A percentile compares a stretch with the other conserved stretches of the same genome.
Conservation (phyloP, 495 filamentous ascomycete species). For the Penicillium malachiteum region DNA sequence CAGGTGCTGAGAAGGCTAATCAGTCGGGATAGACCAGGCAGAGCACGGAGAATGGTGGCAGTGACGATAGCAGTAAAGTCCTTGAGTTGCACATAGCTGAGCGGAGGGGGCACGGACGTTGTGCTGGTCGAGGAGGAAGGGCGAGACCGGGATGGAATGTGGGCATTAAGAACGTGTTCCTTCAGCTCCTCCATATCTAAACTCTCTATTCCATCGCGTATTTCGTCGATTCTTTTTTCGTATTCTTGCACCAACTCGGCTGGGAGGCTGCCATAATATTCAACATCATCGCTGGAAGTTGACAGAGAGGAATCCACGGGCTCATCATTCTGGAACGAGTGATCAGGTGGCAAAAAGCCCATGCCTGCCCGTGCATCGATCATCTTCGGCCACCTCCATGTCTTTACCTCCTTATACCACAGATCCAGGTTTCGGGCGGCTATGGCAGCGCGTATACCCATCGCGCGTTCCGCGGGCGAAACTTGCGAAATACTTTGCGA, state of each 20-base stretch:
- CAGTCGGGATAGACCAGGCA: conserved; percentile 77
- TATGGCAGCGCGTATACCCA: conserved; percentile 71
- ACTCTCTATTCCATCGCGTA: conserved; percentile 71
- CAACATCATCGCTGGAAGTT: conserved; percentile 23
- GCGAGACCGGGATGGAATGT: conserved; percentile 59
- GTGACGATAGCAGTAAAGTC: conserved; percentile 89
- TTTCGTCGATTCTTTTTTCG: conserved; percentile 73
- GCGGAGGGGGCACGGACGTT: conserved; percentile 52
- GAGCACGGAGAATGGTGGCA: conserved; percentile 78
- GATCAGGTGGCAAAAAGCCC: conserved; percentile 56
- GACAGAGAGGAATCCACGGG: not conserved
- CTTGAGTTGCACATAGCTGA: conserved; percentile 62
- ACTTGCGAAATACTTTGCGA: conserved; percentile 65
- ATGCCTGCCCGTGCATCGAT: conserved; percentile 39
- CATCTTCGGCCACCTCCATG: conserved; percentile 69
- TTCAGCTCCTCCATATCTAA: conserved; percentile 90
- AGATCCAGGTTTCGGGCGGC: conserved; percentile 70
- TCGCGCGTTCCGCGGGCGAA: conserved; percentile 63
- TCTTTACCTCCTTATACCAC: conserved; percentile 74
- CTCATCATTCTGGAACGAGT: not conserved
- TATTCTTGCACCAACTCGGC: conserved; percentile 60
- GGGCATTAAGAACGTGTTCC: conserved; percentile 77
- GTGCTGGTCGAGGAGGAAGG: conserved; percentile 54
- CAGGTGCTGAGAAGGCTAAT: conserved; percentile 68
- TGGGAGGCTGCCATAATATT: conserved; percentile 70